These are phyloP conservation scores for Haberlea rhodopensis DNA, from an alignment of 257 asterid species.

Conservation along the genomic window DNA sequence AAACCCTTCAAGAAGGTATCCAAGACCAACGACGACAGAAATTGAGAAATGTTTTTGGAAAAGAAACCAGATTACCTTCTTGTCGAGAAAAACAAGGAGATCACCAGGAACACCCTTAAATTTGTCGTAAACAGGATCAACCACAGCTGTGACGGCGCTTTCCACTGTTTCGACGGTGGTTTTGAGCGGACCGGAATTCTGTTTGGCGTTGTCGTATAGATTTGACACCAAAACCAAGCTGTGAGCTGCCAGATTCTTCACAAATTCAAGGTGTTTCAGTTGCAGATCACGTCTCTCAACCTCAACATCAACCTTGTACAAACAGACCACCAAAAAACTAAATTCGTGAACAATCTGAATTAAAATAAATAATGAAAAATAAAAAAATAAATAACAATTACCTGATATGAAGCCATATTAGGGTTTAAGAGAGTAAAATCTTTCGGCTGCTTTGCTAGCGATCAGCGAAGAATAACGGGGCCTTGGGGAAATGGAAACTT, in stretches of 20 bases:
- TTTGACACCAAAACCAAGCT: slow-evolving; percentile 32
- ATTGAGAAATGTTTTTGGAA: not conserved
- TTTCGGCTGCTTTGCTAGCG: too few species aligned
- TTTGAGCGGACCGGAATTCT: slow-evolving; percentile 50
- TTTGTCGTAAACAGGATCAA: slow-evolving; percentile 46
- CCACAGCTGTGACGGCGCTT: slow-evolving; percentile 42
- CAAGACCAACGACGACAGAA: not conserved
- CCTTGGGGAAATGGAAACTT: not conserved
- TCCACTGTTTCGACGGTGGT: slow-evolving; percentile 48
- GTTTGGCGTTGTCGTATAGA: slow-evolving; percentile 51
- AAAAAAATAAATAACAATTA: not conserved
- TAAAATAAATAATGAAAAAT: not conserved
- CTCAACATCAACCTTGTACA: slow-evolving; percentile 34
- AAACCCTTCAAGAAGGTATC: not conserved
- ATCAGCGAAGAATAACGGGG: too few species aligned
- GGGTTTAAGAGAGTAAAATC: too few species aligned
- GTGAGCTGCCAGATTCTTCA: slow-evolving; percentile 36
- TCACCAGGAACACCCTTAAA: slow-evolving; percentile 42
- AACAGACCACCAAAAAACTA: not conserved
- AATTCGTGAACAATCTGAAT: slow-evolving; percentile 2
- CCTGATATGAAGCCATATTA: slow-evolving; percentile 36
- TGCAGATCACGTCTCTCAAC: slow-evolving; percentile 34
- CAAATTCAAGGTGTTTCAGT: slow-evolving; percentile 58
- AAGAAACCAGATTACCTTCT: slow-evolving; percentile 32
- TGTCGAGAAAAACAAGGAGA: slow-evolving; percentile 47